A percentile compares a stretch with the other conserved stretches of the same genome.
phyloP scores from a whole-genome alignment of 169 alveolate species.

The Eimeria maxima region DNA sequence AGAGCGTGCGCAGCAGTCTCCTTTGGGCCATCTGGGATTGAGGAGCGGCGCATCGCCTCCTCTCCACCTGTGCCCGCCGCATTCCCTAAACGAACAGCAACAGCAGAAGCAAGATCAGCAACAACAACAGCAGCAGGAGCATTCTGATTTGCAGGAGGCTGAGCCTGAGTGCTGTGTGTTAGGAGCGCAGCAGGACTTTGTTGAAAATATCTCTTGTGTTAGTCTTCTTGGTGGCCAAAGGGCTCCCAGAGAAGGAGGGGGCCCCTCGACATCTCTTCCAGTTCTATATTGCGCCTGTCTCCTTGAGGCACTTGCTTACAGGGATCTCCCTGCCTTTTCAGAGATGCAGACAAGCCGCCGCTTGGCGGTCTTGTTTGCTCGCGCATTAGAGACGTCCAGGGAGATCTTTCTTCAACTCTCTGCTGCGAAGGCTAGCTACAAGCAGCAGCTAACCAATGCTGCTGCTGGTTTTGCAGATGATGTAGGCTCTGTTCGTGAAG shows the following conservation, averaged over 20 bases:
- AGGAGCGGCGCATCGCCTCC: neutral
- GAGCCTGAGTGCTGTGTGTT: no score
- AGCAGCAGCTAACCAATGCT: neutral
- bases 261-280: neutral
- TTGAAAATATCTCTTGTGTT: no score
- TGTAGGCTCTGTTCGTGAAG: neutral
- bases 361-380: constrained; percentile 1
- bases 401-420: neutral
- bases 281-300: neutral
- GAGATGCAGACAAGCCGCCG: constrained; percentile 21
- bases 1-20: neutral
- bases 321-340: constrained; percentile 20
- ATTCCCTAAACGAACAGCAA: no score
- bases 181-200: no score
- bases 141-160: no score
- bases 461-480: neutral
- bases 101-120: no score
- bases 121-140: no score
- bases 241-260: neutral
- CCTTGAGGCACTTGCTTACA: constrained; percentile 30
- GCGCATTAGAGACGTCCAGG: neutral
- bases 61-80: no score
- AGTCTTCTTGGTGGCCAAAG: neutral
- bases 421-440: neutral
- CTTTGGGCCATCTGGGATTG: neutral